Base-by-base conservation (phyloP, 2,329 filamentous ascomycete genomes). In the Celoporthe dispersa region DNA sequence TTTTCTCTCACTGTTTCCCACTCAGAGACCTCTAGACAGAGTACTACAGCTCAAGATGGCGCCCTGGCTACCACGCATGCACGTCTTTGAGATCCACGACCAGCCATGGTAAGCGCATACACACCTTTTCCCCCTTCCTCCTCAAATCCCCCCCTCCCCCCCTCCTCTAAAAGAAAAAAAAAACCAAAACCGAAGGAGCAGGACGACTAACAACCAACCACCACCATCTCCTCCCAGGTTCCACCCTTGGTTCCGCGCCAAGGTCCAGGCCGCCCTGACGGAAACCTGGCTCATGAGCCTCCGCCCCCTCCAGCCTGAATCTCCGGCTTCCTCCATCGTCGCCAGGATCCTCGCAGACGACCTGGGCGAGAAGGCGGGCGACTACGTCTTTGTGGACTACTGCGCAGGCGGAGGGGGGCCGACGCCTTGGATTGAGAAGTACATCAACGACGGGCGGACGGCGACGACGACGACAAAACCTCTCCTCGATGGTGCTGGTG, bases 351-450 rank as follows among this genome's bases (percentile, higher is more conserved):
- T 93, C 61, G 81, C 84, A 53, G 79, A 79, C 31, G 80, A 86
- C 57, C 83, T 91, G 37, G 83, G 84, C 48, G 71, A 76, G 6
- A 76, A 81, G 35, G 80, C 88, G 1, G 80, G 83, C 25, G 79
- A 82, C 1, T 89, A 91, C 78, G 88, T 86, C 25, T 89, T 92
- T 74, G 85, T 94, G 72, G 92, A 94, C 80, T 92, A 94, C 79
- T 93, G 91, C 78, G 90, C 91, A 2, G 92, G 92, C 66, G 90
- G 86, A 19, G 92, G 92, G 55, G 92, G 92, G 0, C 91, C 91
- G 0, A 92, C 89, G 1, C 90, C 90, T 0, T 82, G 81, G 53
- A 88, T 92, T 65, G 90, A 91, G 78, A 82, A 80, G 14, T 80
- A 85, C 57, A 77, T 92, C 72, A 92, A 92, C 78, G 31, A 64